Evolutionary conservation across 2,329 filamentous ascomycete genomes (phyloP).

Genomic region (Fulvia fulva): DNA sequence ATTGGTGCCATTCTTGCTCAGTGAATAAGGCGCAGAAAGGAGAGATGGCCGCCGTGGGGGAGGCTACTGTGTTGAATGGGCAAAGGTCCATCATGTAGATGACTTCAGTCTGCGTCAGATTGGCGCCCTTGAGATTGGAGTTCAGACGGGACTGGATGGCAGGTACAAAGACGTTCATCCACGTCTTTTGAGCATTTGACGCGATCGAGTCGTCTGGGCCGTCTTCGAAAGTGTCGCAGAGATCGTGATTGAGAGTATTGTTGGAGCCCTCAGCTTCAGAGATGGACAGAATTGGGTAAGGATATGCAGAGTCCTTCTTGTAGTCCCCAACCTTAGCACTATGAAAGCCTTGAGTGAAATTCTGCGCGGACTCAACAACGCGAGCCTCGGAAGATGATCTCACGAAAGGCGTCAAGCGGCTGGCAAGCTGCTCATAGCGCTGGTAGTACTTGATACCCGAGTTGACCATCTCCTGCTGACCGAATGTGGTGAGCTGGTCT

Average conservation of each 20-base stretch:
- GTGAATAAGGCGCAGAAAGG: slow-evolving; percentile 75
- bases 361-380: slow-evolving; percentile 69
- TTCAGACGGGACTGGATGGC: slow-evolving; percentile 68
- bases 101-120: slow-evolving; percentile 60
- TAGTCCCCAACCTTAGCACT: slow-evolving; percentile 47
- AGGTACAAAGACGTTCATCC: slow-evolving; percentile 61
- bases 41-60: slow-evolving; percentile 54
- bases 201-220: slow-evolving; percentile 51
- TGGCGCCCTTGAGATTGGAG: slow-evolving; percentile 61
- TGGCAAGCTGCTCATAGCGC: slow-evolving; percentile 64
- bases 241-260: slow-evolving; percentile 75
- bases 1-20: slow-evolving; percentile 71
- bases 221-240: slow-evolving; percentile 67
- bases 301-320: slow-evolving; percentile 43
- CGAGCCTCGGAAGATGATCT: slow-evolving; percentile 66
- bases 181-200: slow-evolving; percentile 52
- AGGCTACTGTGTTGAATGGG: slow-evolving; percentile 75
- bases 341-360: slow-evolving; percentile 74
- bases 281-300: slow-evolving; percentile 61
- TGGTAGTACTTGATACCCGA: slow-evolving; percentile 73
- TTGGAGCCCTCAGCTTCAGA: slow-evolving; percentile 65
- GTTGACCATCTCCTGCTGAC: slow-evolving; percentile 65
- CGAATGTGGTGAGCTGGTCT: slow-evolving; percentile 66
- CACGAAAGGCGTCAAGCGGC: slow-evolving; percentile 61
- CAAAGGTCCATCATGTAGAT: slow-evolving; percentile 84